These are phyloP conservation scores for Pseudotulostoma volvatum DNA, from an alignment of 495 filamentous ascomycete genomes.

Conservation along the genomic window DNA sequence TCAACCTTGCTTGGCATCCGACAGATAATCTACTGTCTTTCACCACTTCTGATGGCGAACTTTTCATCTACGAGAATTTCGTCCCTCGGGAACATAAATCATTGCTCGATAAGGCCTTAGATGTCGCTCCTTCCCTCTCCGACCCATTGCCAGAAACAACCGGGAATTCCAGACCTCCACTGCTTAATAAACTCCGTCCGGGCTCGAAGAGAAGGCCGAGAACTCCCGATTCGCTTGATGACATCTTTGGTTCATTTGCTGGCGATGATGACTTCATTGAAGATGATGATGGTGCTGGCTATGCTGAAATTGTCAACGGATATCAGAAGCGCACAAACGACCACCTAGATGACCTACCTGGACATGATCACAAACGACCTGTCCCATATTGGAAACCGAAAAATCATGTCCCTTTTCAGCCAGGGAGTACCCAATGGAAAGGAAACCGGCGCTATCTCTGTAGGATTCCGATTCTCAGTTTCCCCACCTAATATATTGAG, in stretches of 20 bases:
- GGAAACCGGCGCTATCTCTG: slow-evolving; percentile 88
- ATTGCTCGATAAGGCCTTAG: slow-evolving; percentile 41
- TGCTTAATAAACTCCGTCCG: slow-evolving; percentile 40
- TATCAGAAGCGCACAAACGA: slow-evolving; percentile 42
- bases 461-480: slow-evolving; percentile 10
- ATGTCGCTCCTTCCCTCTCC: slow-evolving; percentile 62
- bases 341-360: slow-evolving; percentile 32
- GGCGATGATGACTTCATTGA: slow-evolving; percentile 69
- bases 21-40: slow-evolving; percentile 75
- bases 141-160: slow-evolving; percentile 60
- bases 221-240: slow-evolving; percentile 43
- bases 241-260: slow-evolving; percentile 32
- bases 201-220: slow-evolving; percentile 24
- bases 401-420: slow-evolving; percentile 72
- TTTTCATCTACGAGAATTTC: slow-evolving; percentile 74
- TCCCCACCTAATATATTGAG: background rate
- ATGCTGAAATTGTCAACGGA: slow-evolving; percentile 47
- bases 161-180: slow-evolving; percentile 40
- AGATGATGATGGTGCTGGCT: slow-evolving; percentile 92
- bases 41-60: slow-evolving; percentile 75
- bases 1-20: slow-evolving; percentile 83
- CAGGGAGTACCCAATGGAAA: slow-evolving; percentile 87
- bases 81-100: slow-evolving; percentile 47
- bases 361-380: slow-evolving; percentile 42
- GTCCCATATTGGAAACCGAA: slow-evolving; percentile 43